Evolutionary conservation across 495 filamentous ascomycete genomes (phyloP), one percentile per base, ranked within the genome.

Genomic region (Monascus purpureus): DNA sequence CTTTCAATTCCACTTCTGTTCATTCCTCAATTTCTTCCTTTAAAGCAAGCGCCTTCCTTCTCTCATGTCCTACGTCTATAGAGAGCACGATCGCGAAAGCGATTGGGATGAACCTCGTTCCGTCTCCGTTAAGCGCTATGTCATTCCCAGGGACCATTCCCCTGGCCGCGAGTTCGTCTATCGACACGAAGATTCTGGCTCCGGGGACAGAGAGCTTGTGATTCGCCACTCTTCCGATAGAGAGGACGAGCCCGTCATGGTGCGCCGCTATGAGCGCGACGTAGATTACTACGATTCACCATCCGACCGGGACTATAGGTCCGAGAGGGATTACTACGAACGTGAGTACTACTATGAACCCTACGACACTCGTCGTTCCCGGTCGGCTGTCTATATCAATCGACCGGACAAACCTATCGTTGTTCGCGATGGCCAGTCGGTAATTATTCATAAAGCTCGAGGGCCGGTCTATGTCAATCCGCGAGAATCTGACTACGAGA

Each of bases 391-490:
- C 35, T 75, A 76, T 52, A 79, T 72, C 52, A 55, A 58, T n/a
- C 58, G 62, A 11, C 64, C 64, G 9, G 62, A 72, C 16, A 63
- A 65, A 34, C 74, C 78, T 26, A 75, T 80, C 41, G 60, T 83
- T 44, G 79, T 86, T 52, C 77, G 70, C 40, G 71, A 83, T 43
- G 65, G 63, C 27, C 75, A 82, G 43, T 71, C 70, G 46, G 72
- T 87, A 57, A 78, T 85, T 43, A 66, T 85, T 38, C 70, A 80
- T 48, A 75, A 86, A 62, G 73, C 76, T n/a, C 75, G 71, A 29
- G 61, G 73, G 28, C 75, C 75, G 6, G 61, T 83, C 36, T 72
- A 86, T 31, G 46, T 80, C 24, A 69, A 67, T 20, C 63, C 67
- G 16, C 64, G 77, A 20, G 75, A 85, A 38, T 70, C 76, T 28